phyloP scores from a whole-genome alignment of 108 stramenopile genomes.

The Heterococcus sp. region DNA sequence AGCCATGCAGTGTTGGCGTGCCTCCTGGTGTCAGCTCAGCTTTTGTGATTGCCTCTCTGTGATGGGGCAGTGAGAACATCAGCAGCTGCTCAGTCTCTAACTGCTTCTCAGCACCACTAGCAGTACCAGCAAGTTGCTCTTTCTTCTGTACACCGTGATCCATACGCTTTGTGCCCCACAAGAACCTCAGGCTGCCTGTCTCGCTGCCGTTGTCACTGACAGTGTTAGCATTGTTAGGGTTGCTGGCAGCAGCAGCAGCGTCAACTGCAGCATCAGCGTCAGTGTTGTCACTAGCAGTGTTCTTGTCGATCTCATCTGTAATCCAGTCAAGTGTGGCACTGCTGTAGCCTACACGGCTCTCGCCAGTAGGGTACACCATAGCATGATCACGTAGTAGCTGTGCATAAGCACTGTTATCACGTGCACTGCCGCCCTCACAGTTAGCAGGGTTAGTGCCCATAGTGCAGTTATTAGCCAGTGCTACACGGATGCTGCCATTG shows the following conservation, averaged over 20 bases:
- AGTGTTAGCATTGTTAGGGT: neutral
- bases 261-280: conserved; percentile 51
- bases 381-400: conserved; percentile 56
- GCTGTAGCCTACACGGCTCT: conserved; percentile 55
- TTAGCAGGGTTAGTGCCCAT: conserved; percentile 62
- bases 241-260: neutral
- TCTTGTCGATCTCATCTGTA: conserved; percentile 22
- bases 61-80: conserved; percentile 55
- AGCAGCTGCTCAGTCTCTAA: conserved; percentile 41
- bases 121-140: conserved; percentile 18
- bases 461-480: conserved; percentile 75
- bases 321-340: conserved; percentile 45
- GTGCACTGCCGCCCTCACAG: conserved; percentile 48
- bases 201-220: neutral
- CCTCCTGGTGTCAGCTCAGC: conserved; percentile 5
- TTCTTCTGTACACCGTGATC: conserved; percentile 48
- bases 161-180: conserved; percentile 39
- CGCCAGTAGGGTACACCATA: conserved; percentile 67
- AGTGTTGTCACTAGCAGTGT: conserved; percentile 57
- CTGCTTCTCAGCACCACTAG: conserved; percentile 58
- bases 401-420: conserved; percentile 2
- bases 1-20: conserved; percentile 44
- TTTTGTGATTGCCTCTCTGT: conserved; percentile 15
- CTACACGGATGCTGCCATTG: conserved; percentile 66
- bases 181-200: conserved; percentile 52